Evolutionary conservation across 768 basidiomycete species (phyloP), one percentile per base, ranked within the genome.

Genomic region (Boletus rubropictus): DNA sequence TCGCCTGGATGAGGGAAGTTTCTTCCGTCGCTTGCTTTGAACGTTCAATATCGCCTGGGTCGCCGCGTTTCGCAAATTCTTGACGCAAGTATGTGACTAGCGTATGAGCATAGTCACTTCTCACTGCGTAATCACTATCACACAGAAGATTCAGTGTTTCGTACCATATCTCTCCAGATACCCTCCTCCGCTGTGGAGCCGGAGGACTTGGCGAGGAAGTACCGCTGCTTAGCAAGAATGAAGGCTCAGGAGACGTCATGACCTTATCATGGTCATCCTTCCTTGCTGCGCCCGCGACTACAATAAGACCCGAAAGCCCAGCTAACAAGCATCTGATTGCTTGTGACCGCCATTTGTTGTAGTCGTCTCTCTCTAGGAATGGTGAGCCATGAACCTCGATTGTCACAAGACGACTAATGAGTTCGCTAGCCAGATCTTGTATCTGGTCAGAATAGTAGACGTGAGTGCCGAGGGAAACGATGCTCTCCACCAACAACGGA

Each of bases 361-460:
- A 68, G 11, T 58, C 62, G 11, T 61, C 64, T 49, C 59, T 69
- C n/a, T 67, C 69, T 14, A 67, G 67, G 8, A 70, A 70, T 1
- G 74, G 57, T 3, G 79, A 60, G 7, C 83, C 83, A 55, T 81
- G 83, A 3, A 78, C 70, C 56, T 93, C 86, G 21, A 93, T 68
- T 3, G 79, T 70, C 4, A 82, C 72, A 14, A 96, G 75, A 15
- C 90, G 81, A 51, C 77, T 78, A 34, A 91, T 79, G 37, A 94
- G 68, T 64, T 94, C 93, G 46, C 81, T 84, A 2, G 89, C 81
- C 36, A 96, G 80, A 60, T 96, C 94, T 59, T 91, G 89, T 41
- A 93, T 90, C 67, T 97, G 94, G 65, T 96, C 94, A 32, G 90
- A 86, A 61, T 97, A 97, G 70, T 96, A 94, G 44, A 95, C 82